Base-by-base conservation (phyloP, 768 basidiomycete genomes). In the Pholiota microspora region DNA sequence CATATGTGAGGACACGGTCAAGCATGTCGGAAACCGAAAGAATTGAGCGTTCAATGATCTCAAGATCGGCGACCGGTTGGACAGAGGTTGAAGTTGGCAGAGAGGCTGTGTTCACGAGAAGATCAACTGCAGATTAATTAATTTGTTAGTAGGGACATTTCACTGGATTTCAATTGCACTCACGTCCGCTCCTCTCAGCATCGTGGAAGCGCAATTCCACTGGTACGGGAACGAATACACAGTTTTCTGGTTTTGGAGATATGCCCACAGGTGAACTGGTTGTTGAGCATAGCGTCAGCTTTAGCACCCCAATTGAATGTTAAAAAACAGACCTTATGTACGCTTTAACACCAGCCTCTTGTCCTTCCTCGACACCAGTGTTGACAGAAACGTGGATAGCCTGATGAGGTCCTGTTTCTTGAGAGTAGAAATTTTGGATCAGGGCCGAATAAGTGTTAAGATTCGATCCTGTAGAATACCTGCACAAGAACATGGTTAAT, bases 361-460 rank as follows among this genome's bases (percentile, higher is more conserved):
- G 70, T 16, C 75, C 78, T 54, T 78, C 79, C 57, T 86, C 85
- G 3, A 85, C 77, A 16, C 91, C 89, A 7, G 94, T 95, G 71
- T 96, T 92, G 32, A 98, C 76, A 4, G 94, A 87, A 51, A 98
- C 78, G 69, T 98, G 94, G 45, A 98, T 83, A 2, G 96, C 94
- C 28, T 87, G 92, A 68, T 89, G 84, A 2, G 94, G 91, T 0
- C 84, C 77, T 4, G 92, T 93, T 71, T 98, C 94, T 79, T 91
- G 86, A 35, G 91, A 85, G 72, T 97, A 98, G 75, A 97, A 97
- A 72, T 95, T 94, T 79, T 98, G 96, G 67, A 98, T 95, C 61
- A 98, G 82, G 9, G 96, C 94, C 24, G 95, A 95, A 74, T 94
- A 95, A 6, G 92, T 92, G 73, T 95, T 95, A 53, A 98, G 80